These are phyloP conservation scores for Pythium insidiosum DNA, from an alignment of 352 stramenopile species.

Conservation along the genomic window DNA sequence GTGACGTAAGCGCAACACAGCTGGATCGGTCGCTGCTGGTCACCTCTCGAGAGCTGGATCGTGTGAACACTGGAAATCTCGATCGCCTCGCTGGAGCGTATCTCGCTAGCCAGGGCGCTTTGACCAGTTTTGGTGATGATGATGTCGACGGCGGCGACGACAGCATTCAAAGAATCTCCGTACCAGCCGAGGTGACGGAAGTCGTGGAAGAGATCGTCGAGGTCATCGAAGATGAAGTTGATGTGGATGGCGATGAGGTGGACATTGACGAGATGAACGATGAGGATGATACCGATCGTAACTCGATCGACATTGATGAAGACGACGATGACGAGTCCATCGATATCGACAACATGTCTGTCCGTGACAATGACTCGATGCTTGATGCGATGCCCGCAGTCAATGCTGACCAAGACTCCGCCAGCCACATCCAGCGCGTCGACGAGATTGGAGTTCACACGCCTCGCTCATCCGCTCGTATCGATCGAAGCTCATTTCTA, in stretches of 20 bases:
- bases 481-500: constrained; percentile 6
- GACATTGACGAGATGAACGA: constrained; percentile 15
- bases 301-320: constrained; percentile 13
- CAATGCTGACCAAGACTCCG: too few relatives aligned
- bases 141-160: constrained; percentile 17
- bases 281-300: constrained; percentile 15
- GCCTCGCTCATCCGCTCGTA: not conserved
- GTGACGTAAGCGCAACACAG: not conserved
- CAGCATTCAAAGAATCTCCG: too few relatives aligned
- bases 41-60: not conserved
- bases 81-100: constrained; percentile 19
- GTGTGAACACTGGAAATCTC: constrained; percentile 6
- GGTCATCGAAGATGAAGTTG: constrained; percentile 3
- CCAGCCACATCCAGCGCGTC: constrained; percentile 12
- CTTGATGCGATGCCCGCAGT: not conserved
- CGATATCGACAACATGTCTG: constrained; percentile 13
- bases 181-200: too few relatives aligned
- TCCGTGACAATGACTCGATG: constrained; percentile 11
- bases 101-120: constrained; percentile 14
- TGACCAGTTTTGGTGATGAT: constrained; percentile 19
- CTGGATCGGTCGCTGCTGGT: not conserved
- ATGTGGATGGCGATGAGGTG: constrained; percentile 7
- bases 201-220: too few relatives aligned
- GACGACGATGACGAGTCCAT: constrained; percentile 23
- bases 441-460: constrained; percentile 13